Evolutionary conservation across 495 filamentous ascomycete species (phyloP), one percentile per base, ranked within the genome.

Genomic region (Pyrenula massariospora): DNA sequence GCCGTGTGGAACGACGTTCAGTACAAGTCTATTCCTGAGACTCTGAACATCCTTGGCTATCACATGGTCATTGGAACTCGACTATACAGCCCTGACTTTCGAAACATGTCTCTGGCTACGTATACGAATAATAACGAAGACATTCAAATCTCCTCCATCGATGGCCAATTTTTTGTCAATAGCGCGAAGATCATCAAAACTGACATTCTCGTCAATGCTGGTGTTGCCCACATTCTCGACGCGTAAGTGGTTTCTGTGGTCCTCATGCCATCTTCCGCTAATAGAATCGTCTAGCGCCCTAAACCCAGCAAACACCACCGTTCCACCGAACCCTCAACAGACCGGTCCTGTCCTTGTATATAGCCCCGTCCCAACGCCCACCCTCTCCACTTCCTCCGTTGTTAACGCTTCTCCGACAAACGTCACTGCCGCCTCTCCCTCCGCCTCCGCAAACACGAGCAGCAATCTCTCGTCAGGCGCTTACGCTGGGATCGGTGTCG

Each of bases 161-260:
- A 77, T 23, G 79, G 75, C 25, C 65, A 61, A 12, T 77, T 80
- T 23, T 80, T 78, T 61, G 76, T 82, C 47, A 79, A 80, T 61
- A 63, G 64, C 47, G 77, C 84, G 0, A 70, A 75, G 55, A 68
- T 88, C n/a, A 59, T 84, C 11, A 66, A 67, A 25, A 58, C 79
- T 2, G 76, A 89, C 62, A 66, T 89, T 2, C 72, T 90, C 0
- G 60, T 85, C 52, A 68, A 68, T 22, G 86, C 86, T 52, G 86
- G 86, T 57, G 84, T 89, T 10, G 66, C 10, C 49, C 22, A 52
- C 52, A n/a, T 25, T 55, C 20, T 54, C 58, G 15, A 56, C 48
- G 31, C 31, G 31, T 42, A 42, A 42, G 31, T 42, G 15, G 15
- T n/a, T n/a, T n/a, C n/a, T n/a, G n/a, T n/a, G n/a, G 15, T 8